phyloP scores from a whole-genome alignment of 2,329 filamentous ascomycete genomes.

The Aspergillus udagawae region DNA sequence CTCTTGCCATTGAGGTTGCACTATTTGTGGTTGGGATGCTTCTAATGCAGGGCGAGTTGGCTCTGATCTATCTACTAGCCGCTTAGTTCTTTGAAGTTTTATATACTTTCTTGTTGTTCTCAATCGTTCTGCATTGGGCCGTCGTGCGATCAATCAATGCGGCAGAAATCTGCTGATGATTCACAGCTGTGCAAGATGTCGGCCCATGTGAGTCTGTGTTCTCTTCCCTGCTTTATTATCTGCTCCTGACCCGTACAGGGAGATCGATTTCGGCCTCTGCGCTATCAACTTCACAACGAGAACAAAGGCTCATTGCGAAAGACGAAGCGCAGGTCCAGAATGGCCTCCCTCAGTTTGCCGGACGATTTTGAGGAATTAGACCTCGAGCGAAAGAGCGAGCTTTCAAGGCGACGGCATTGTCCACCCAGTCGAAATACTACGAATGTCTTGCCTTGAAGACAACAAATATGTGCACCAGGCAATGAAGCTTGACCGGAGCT shows the following conservation, averaged over 20 bases:
- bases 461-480: slow-evolving; percentile 17
- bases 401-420: slow-evolving; percentile 5
- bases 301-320: slow-evolving; percentile 4
- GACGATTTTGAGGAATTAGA: slow-evolving; percentile 12
- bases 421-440: slow-evolving; percentile 21
- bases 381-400: slow-evolving; percentile 10
- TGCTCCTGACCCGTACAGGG: slow-evolving; percentile 10
- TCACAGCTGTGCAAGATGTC: slow-evolving; percentile 1
- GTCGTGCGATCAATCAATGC: slow-evolving; percentile 7
- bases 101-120: too few species aligned
- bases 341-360: slow-evolving; percentile 16
- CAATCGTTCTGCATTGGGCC: slow-evolving; percentile 16
- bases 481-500: slow-evolving; percentile 17
- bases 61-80: neutral
- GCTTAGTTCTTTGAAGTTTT: too few species aligned
- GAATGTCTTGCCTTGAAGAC: slow-evolving; percentile 17
- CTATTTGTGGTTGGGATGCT: neutral
- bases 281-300: slow-evolving; percentile 12
- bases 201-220: slow-evolving; percentile 14
- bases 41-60: neutral
- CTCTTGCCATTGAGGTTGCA: slow-evolving; percentile 53
- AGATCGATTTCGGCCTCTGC: slow-evolving; percentile 10
- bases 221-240: neutral
- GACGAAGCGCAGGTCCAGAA: slow-evolving; percentile 7
- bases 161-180: neutral